Evolutionary conservation across 345 rosid species (phyloP).

Genomic region (Eucalyptus curtisii): DNA sequence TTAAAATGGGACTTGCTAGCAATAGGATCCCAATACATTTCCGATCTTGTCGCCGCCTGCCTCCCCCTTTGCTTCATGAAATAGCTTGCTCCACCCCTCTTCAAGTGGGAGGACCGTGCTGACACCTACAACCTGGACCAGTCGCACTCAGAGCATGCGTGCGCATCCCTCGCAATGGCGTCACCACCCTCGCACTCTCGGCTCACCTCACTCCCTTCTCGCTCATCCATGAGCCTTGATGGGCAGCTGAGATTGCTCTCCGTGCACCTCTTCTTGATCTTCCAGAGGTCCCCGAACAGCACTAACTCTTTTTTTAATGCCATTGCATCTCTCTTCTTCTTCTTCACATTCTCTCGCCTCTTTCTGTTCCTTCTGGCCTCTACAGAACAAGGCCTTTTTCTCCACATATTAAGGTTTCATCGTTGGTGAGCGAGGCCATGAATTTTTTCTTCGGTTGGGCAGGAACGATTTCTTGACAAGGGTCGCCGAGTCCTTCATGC

Average conservation of each 20-base stretch:
- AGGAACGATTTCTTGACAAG: not conserved
- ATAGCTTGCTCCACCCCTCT: no score
- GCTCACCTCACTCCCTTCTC: no score
- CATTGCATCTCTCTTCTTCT: not conserved
- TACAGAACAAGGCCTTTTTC: not conserved
- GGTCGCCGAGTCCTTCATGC: not conserved
- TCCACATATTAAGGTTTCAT: not conserved
- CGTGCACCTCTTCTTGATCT: not conserved
- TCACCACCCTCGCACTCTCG: no score
- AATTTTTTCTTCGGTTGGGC: not conserved
- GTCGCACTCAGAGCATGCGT: no score
- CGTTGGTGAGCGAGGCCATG: not conserved
- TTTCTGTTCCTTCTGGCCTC: not conserved
- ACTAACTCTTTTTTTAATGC: not conserved
- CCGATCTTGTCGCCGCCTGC: no score
- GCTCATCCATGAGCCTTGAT: not conserved
- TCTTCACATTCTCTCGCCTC: accelerated
- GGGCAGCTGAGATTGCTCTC: not conserved
- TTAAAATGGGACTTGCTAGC: no score
- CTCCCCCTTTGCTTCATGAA: no score
- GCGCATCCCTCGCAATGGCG: no score
- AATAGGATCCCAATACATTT: no score
- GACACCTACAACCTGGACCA: no score
- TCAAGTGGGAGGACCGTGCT: no score
- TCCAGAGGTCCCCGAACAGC: not conserved